Conservation (phyloP, 345 rosid genomes). For the Melastoma malabathricum region DNA sequence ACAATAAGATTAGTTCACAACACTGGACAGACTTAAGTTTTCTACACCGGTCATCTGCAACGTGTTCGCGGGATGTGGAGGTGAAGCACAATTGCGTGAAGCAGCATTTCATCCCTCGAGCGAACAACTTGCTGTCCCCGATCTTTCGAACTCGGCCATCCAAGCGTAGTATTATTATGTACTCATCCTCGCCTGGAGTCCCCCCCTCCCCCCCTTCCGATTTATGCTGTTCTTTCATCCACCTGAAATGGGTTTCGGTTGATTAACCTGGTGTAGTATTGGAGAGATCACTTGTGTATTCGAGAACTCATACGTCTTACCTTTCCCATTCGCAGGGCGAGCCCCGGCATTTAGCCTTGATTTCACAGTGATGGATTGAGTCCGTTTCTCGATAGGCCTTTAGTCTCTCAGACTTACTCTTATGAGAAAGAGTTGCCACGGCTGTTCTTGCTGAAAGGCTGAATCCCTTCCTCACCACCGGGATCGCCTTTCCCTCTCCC, state of each 20-base stretch:
- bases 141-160: conserved; percentile 97
- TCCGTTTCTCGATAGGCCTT: conserved; percentile 60
- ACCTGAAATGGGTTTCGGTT: conserved; percentile 30
- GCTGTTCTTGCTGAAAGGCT: conserved; percentile 48
- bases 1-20: too few species aligned
- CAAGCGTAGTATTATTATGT: conserved; percentile 68
- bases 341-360: conserved; percentile 87
- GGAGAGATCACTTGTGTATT: too few species aligned
- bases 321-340: conserved; percentile 91
- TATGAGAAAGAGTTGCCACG: conserved; percentile 47
- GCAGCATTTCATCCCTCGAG: conserved; percentile 44
- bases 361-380: conserved; percentile 65
- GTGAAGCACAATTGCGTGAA: too few species aligned
- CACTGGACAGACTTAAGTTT: too few species aligned
- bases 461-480: conserved; percentile 69
- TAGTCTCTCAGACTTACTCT: conserved; percentile 61
- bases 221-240: conserved; percentile 83
- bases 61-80: too few species aligned
- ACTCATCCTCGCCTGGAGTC: conserved; percentile 72
- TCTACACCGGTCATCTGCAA: too few species aligned
- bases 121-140: conserved; percentile 52
- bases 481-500: conserved; percentile 51
- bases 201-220: conserved; percentile 95
- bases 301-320: conserved; percentile 12
- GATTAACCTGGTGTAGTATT: not conserved